Evolutionary conservation across 192 early-diverging fungal genomes (phyloP).

Genomic region (Glomus cerebriforme): DNA sequence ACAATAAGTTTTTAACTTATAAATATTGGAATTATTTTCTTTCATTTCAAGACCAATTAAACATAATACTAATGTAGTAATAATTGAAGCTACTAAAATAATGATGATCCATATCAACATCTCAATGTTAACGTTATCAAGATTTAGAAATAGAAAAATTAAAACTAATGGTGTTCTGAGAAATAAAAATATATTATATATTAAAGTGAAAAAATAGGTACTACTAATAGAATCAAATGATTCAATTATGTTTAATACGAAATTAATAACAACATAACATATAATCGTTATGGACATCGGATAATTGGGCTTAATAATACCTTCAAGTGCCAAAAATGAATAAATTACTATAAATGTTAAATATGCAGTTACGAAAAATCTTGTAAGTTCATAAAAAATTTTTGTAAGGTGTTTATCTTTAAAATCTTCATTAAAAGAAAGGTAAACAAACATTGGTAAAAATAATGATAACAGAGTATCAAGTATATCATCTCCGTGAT

Average conservation of each 20-base stretch:
- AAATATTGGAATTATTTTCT: neutral
- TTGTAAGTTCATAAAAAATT: neutral
- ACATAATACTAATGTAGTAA: neutral
- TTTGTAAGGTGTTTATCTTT: neutral
- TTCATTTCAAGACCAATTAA: neutral
- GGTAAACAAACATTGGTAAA: neutral
- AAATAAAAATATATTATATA: neutral
- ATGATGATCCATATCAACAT: neutral
- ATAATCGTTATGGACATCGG: neutral
- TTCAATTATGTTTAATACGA: neutral
- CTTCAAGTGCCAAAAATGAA: neutral
- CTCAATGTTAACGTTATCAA: neutral
- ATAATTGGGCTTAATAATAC: neutral
- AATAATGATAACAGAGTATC: neutral
- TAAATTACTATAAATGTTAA: neutral
- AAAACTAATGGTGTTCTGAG: neutral
- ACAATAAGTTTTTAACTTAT: no score
- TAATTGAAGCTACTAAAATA: neutral
- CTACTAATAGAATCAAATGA: neutral
- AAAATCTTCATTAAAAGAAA: neutral
- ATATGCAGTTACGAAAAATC: neutral
- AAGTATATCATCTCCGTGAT: neutral
- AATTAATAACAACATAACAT: neutral
- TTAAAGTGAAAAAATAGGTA: neutral
- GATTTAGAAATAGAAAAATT: neutral